Percentiles rank a stretch among this genome's conserved stretches.
phyloP scores from a whole-genome alignment of 257 asterid species.

The Handroanthus guayacan region DNA sequence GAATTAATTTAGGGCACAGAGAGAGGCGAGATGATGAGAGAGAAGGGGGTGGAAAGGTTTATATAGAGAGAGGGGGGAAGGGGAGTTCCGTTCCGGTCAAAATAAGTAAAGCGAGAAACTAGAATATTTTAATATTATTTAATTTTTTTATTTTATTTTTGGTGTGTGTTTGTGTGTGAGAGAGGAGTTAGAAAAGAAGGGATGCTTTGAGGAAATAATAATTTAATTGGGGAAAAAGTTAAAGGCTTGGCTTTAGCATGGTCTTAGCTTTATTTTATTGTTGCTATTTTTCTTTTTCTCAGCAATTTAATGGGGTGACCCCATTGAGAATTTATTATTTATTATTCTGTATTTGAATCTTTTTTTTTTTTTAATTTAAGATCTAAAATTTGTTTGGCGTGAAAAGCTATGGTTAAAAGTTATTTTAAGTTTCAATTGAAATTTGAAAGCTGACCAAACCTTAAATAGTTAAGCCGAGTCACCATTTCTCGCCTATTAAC shows the following conservation, averaged over 20 bases:
- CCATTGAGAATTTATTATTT: neutral
- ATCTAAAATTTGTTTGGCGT: too few relatives aligned
- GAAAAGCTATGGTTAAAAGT: too few relatives aligned
- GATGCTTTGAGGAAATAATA: constrained; percentile 8
- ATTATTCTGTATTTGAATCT: too few relatives aligned
- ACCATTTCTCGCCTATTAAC: too few relatives aligned
- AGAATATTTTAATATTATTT: neutral
- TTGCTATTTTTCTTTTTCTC: neutral
- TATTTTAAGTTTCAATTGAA: too few relatives aligned
- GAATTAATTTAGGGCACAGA: constrained; percentile 7
- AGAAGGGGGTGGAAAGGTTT: constrained; percentile 55
- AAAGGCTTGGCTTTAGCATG: constrained; percentile 7
- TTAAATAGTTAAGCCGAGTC: too few relatives aligned
- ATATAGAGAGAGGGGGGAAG: constrained; percentile 47
- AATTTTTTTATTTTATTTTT: neutral
- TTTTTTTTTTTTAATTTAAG: too few relatives aligned
- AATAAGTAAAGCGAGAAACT: constrained; percentile 32
- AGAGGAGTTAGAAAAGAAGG: neutral
- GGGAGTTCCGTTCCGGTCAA: constrained; percentile 47
- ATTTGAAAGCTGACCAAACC: too few relatives aligned
- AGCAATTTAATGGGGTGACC: neutral
- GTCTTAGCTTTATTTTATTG: constrained; percentile 6
- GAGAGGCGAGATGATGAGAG: constrained; percentile 56
- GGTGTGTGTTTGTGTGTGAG: neutral
- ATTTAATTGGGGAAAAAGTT: neutral